phyloP scores from a whole-genome alignment of 257 asterid species.

The Solanum virginianum region DNA sequence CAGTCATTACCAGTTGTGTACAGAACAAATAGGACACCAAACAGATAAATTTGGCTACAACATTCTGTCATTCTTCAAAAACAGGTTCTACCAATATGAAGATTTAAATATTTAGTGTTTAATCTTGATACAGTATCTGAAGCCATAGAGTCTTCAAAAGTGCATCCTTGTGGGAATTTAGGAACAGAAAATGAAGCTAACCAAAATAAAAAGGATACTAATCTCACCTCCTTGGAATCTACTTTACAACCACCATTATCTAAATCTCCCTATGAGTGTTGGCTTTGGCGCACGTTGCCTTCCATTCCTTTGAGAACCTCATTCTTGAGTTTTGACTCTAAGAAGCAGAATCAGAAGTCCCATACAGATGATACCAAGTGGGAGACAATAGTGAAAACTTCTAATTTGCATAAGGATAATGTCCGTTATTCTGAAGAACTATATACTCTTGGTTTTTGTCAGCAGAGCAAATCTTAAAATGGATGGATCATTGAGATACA shows the following conservation, averaged over 20 bases:
- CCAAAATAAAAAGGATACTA: background rate
- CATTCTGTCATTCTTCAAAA: background rate
- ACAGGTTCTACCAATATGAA: background rate
- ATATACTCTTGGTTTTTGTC: background rate
- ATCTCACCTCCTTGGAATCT: slow-evolving; percentile 26
- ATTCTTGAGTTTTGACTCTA: no score
- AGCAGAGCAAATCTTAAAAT: background rate
- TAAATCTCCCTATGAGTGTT: slow-evolving; percentile 90
- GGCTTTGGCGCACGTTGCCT: slow-evolving; percentile 24
- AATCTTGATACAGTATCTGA: background rate
- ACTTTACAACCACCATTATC: slow-evolving; percentile 83
- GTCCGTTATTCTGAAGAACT: slow-evolving; percentile 35
- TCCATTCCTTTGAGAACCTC: no score
- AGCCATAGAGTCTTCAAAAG: background rate
- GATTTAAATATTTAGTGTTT: background rate
- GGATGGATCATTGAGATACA: background rate
- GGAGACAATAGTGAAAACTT: slow-evolving; percentile 79
- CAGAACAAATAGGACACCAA: background rate
- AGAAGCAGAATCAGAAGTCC: slow-evolving; percentile 16
- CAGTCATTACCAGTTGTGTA: background rate
- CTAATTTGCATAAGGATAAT: slow-evolving; percentile 35
- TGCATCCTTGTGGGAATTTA: slow-evolving; percentile 6
- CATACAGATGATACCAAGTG: slow-evolving; percentile 34
- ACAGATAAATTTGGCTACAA: background rate
- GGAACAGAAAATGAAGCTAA: slow-evolving; percentile 5